Conservation (phyloP, 495 filamentous ascomycete genomes). For the Penicillium mononematosum region DNA sequence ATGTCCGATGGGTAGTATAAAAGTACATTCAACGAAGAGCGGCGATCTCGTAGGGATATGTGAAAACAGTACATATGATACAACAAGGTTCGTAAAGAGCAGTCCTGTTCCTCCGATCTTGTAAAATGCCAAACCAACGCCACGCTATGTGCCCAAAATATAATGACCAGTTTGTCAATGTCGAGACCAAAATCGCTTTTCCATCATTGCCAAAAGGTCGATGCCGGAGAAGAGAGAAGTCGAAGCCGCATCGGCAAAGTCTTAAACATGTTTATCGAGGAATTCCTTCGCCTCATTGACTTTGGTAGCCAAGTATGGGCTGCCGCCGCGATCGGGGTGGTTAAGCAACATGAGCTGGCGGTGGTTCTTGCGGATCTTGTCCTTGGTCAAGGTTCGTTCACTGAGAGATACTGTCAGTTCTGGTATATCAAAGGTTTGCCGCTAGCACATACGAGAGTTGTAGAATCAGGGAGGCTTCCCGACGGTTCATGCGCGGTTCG, state of each 20-base stretch:
- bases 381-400: conserved; percentile 80
- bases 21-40: conserved; percentile 39
- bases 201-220: neutral
- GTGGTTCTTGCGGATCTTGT: conserved; percentile 94
- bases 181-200: conserved; percentile 3
- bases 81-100: conserved; percentile 16
- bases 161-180: conserved; percentile 14
- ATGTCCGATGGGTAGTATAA: conserved; percentile 14
- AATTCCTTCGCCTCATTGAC: conserved; percentile 98
- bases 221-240: neutral
- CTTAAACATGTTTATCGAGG: conserved; percentile 67
- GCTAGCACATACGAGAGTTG: conserved; percentile 70
- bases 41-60: conserved; percentile 47
- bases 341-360: conserved; percentile 95
- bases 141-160: conserved; percentile 47
- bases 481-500: conserved; percentile 85
- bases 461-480: conserved; percentile 88
- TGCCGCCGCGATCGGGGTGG: conserved; percentile 95
- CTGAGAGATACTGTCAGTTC: conserved; percentile 45
- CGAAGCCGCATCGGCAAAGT: neutral
- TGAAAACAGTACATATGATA: conserved; percentile 28
- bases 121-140: conserved; percentile 44
- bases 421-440: neutral
- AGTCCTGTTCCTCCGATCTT: conserved; percentile 20
- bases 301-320: conserved; percentile 94